Evolutionary conservation across 148 eudicot species (phyloP).

Genomic region (Persicaria tinctoria): DNA sequence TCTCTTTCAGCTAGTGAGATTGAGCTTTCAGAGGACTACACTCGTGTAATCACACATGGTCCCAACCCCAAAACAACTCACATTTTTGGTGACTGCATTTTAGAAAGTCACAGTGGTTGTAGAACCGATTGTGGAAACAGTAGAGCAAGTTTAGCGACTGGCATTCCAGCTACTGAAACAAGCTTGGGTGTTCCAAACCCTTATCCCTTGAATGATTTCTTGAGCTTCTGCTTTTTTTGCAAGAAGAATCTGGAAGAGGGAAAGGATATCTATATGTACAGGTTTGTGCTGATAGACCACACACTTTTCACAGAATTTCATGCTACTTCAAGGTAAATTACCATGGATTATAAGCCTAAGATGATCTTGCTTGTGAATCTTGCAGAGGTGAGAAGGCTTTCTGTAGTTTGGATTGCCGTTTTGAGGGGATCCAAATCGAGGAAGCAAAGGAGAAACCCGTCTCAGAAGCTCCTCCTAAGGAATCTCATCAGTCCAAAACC

Average conservation of each 20-base stretch:
- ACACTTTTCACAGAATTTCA: not conserved
- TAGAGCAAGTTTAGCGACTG: constrained; percentile 23
- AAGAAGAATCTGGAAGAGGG: constrained; percentile 73
- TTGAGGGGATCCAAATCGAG: constrained; percentile 58
- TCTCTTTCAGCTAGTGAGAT: constrained; percentile 69
- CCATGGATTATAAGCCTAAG: not conserved
- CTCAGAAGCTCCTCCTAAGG: constrained; percentile 18
- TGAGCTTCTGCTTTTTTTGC: constrained; percentile 74
- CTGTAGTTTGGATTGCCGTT: constrained; percentile 73
- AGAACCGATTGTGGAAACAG: constrained; percentile 26
- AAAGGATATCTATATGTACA: constrained; percentile 86
- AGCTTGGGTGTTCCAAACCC: constrained; percentile 21
- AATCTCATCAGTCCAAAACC: constrained; percentile 18
- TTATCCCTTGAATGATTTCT: constrained; percentile 46
- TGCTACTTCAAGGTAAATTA: not conserved
- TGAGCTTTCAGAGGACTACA: constrained; percentile 94
- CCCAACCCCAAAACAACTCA: constrained; percentile 83
- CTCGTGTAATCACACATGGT: constrained; percentile 78
- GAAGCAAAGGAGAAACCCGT: constrained; percentile 48
- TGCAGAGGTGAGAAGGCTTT: constrained; percentile 94
- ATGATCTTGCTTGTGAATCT: constrained; percentile 11
- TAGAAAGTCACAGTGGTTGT: constrained; percentile 63
- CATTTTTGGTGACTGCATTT: constrained; percentile 62
- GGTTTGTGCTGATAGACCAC: constrained; percentile 25
- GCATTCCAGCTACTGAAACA: constrained; percentile 13